phyloP scores from a whole-genome alignment of 805 yeast species.

The Cyberlindnera lachancei region DNA sequence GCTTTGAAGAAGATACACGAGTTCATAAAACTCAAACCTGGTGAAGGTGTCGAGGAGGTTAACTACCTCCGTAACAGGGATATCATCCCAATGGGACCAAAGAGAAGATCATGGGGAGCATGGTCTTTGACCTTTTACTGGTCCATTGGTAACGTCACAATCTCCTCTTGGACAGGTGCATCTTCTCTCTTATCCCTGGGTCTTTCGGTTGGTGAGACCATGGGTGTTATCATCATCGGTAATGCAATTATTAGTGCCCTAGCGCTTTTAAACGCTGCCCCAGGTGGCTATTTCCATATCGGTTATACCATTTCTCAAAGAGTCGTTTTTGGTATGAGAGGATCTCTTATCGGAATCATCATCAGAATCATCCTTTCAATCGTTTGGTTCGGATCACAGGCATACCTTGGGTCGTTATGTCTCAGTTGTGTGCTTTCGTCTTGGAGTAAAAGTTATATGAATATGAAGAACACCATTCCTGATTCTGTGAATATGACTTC shows the following conservation, averaged over 20 bases:
- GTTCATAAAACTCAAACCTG: not conserved
- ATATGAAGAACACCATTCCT: not conserved
- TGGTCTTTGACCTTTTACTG: constrained; percentile 36
- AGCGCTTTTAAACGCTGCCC: constrained; percentile 39
- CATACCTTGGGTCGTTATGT: constrained; percentile 38
- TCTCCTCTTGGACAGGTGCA: constrained; percentile 40
- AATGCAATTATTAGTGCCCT: constrained; percentile 36
- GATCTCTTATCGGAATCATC: constrained; percentile 33
- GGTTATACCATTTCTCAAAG: constrained; percentile 41
- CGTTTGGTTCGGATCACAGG: constrained; percentile 40
- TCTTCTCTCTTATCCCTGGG: constrained; percentile 38
- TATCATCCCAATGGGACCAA: constrained; percentile 11
- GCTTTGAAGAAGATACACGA: not conserved
- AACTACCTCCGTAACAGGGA: constrained; percentile 7
- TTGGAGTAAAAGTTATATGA: constrained; percentile 30
- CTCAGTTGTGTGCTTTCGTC: constrained; percentile 31
- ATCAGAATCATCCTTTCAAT: constrained; percentile 37
- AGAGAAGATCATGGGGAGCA: constrained; percentile 32
- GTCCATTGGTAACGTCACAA: constrained; percentile 37
- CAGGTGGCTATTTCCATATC: constrained; percentile 42
- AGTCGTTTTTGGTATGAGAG: constrained; percentile 39
- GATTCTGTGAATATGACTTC: constrained; percentile 1
- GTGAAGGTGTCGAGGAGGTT: not conserved
- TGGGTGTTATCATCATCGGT: constrained; percentile 37
- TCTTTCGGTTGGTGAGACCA: constrained; percentile 36